Base-by-base conservation (phyloP, 176 grass and related monocot species). In the Raddia guianensis region DNA sequence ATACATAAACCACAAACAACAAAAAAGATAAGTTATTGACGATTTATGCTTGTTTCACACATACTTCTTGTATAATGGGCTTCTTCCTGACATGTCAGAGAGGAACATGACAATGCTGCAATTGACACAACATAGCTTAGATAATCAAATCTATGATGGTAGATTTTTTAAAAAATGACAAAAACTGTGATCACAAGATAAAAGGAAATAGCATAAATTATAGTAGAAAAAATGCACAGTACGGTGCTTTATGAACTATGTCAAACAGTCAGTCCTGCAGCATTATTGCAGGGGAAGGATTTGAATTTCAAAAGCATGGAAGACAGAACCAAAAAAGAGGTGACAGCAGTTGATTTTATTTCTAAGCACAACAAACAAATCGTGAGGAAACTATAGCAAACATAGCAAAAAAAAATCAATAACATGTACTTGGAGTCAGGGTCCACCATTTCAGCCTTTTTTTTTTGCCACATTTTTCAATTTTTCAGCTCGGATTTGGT, bases 1-100 rank as follows among this genome's bases (percentile, higher is more conserved):
- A 84, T 57, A 83, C 45, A 48, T 73, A 49, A 50, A 77, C 56
- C 59, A 81, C 20, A 52, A 83, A 58, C 54, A 68, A 57, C 52
- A 85, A 72, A 85, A 80, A 46, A 53, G 65, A 37, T 34, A 70
- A 49, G 67, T 82, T 72, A 52, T 61, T 48, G 63, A 20, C 64
- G 51, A 59, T 51, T 44, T 16, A 68, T 73, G 33, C 47, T 80
- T 32, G 13, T 57, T 76, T 68, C 8, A 58, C 37, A 75, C 95
- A 57, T 98, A 98, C 95, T 95, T 98, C 82, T 89, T 98, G 85
- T 98, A 98, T 82, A 98, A 86, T 46, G 95, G 92, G 71, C 90
- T 93, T 90, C 84, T 93, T 80, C 95, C 90, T 66, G 95, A 98
- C 95, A 98, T 98, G 70, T 98, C 95, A 40, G 84, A 89, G 68